These are phyloP conservation scores for Salmacisia buchloeana DNA, from an alignment of 1,284 basidiomycete species.

Conservation along the genomic window DNA sequence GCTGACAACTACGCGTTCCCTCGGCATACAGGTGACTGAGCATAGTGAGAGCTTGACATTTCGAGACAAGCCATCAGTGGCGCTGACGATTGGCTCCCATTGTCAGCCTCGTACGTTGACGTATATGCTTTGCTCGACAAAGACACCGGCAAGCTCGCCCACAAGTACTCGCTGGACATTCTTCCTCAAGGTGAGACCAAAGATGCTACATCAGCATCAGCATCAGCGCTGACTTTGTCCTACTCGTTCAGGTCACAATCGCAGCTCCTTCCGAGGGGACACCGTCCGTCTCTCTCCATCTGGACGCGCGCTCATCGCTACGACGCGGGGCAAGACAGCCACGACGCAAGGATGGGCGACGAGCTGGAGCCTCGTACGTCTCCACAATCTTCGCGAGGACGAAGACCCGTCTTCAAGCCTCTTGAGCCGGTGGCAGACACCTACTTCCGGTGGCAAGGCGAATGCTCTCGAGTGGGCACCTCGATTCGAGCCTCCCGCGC, in stretches of 20 bases:
- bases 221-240: not conserved
- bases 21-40: conserved; percentile 29
- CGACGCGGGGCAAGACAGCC: conserved; percentile 31
- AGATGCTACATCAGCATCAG: not conserved
- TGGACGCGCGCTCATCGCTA: conserved; percentile 28
- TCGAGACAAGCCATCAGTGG: too few species aligned
- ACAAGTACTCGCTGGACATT: conserved; percentile 11
- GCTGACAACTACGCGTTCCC: not conserved
- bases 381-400: not conserved
- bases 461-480: conserved; percentile 42
- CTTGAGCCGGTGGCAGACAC: conserved; percentile 20
- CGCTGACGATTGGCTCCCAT: too few species aligned
- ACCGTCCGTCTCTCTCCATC: conserved; percentile 39
- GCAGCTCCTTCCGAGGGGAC: conserved; percentile 31
- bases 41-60: conserved; percentile 20
- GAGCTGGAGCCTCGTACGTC: conserved; percentile 16
- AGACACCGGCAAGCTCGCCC: not conserved
- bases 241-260: not conserved
- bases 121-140: conserved; percentile 13
- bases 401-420: not conserved
- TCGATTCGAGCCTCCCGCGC: not conserved
- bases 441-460: conserved; percentile 42
- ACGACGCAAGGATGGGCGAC: conserved; percentile 22
- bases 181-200: not conserved
- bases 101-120: conserved; percentile 24